These are phyloP conservation scores for Populus hybrid DNA, from an alignment of 441 rosid species.

Conservation along the genomic window DNA sequence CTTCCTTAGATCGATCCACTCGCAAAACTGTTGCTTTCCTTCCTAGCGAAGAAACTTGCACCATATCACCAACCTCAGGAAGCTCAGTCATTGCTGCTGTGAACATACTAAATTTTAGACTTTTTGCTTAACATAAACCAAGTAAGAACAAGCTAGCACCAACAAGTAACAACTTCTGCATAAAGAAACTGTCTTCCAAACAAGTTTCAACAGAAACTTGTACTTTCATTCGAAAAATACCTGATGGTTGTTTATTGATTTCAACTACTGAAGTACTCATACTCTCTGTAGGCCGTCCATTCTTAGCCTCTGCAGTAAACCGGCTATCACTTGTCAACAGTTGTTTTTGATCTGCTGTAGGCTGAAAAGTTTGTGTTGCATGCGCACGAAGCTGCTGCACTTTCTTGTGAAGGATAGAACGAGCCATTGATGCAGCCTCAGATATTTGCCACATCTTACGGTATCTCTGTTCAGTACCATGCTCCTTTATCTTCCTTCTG, in stretches of 20 bases:
- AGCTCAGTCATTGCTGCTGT: constrained; percentile 38
- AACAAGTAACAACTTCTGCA: background rate
- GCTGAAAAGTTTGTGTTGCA: constrained; percentile 36
- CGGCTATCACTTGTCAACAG: constrained; percentile 19
- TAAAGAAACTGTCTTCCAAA: background rate
- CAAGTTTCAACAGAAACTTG: background rate
- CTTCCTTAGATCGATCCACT: constrained; percentile 66
- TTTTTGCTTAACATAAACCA: background rate
- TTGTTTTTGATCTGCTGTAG: constrained; percentile 31
- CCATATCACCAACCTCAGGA: constrained; percentile 65
- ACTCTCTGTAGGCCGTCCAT: constrained; percentile 16
- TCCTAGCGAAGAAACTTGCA: constrained; percentile 60
- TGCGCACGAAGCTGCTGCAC: constrained; percentile 53
- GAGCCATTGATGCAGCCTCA: constrained; percentile 59
- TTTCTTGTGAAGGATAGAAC: constrained; percentile 65
- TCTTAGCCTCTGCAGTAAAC: constrained; percentile 22
- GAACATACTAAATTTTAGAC: background rate
- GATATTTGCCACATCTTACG: constrained; percentile 31
- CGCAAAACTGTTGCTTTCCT: constrained; percentile 61
- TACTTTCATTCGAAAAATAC: background rate
- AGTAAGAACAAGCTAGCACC: background rate
- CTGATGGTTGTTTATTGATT: constrained; percentile 33
- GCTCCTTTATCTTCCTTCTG: constrained; percentile 53
- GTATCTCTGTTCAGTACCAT: constrained; percentile 44
- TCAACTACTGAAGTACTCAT: constrained; percentile 25